phyloP scores from a whole-genome alignment of 768 basidiomycete species.

The Epithele typhae region DNA sequence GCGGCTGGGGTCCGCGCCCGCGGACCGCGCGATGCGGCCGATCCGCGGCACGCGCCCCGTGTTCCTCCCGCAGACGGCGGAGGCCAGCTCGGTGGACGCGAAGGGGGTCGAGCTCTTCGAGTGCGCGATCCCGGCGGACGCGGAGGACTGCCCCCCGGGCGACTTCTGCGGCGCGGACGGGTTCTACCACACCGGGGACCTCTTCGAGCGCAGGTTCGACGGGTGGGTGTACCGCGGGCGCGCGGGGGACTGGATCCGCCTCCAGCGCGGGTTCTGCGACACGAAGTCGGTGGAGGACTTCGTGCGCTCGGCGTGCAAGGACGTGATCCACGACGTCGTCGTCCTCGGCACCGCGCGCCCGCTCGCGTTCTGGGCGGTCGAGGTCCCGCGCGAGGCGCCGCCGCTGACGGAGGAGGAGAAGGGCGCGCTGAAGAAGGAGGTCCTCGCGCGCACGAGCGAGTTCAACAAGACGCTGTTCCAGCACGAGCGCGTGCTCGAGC shows the following conservation, averaged over 20 bases:
- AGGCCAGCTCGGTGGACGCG: background rate
- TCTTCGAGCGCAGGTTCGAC: conserved; percentile 18
- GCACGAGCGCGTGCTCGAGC: conserved; percentile 3
- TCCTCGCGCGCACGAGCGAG: background rate
- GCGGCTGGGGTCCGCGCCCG: background rate
- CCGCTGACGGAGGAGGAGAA: background rate
- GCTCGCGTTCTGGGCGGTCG: conserved; percentile 15
- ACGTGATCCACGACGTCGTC: conserved; percentile 17
- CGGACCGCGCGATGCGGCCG: conserved; percentile 7
- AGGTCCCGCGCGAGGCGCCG: background rate
- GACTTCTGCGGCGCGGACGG: conserved; percentile 12
- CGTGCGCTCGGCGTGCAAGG: conserved; percentile 11
- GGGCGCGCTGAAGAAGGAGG: background rate
- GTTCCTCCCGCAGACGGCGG: conserved; percentile 5
- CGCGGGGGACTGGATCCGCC: conserved; percentile 21
- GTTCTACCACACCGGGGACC: conserved; percentile 18
- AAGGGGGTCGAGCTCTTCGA: conserved; percentile 7
- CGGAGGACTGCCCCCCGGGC: conserved; percentile 16
- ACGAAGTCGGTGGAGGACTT: conserved; percentile 21
- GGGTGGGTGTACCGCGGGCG: conserved; percentile 20
- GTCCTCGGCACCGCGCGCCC: conserved; percentile 17
- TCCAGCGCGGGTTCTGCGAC: conserved; percentile 14
- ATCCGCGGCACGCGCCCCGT: conserved; percentile 4
- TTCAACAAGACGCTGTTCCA: background rate
- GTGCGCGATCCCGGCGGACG: conserved; percentile 3